Base-by-base conservation (phyloP, 148 eudicot species). In the Vaccinium myrtillus region DNA sequence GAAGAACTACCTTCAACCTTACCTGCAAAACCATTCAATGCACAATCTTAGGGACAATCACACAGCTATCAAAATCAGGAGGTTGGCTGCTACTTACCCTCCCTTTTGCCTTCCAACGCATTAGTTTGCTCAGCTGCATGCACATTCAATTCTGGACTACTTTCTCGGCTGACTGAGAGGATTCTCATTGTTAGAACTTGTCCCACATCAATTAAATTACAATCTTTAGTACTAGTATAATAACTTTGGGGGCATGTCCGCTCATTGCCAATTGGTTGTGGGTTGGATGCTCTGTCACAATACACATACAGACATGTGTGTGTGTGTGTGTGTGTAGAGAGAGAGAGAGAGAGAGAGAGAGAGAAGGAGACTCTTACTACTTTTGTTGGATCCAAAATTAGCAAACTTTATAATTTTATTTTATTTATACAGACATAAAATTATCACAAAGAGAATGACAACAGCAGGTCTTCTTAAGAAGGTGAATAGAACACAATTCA, bases 91-190 rank as follows among this genome's bases (percentile, higher is more conserved):
- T 85, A 80, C 89, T 81, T 84, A 86, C 81, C 19, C 84, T 89
- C 82, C 86, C 84, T 82, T 54, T 84, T 83, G 81, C 43, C 91
- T 85, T 84, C 86, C 49, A 80, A 88, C 16, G 82, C 85, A 85
- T 80, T 79, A 85, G 65, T 84, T 61, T 61, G 73, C 73, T 61
- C 86, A 81, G 81, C 81, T 39, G 79, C 78, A 84, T 69, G 76
- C 69, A 21, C 86, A 69, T 46, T 85, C 87, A 83, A 81, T 85
- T 86, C 90, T 48, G 89, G 86, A 87, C 89, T 91, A 82, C 82
- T 80, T 75, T 88, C 93, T 85, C 91, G 89, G 87, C 87, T 90
- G 77, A 79, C 98, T 96, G 93, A 80, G 86, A 88, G 81, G 65
- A 82, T 63, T 50, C 75, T 75, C 23, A 84, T 25, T 67, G 50